phyloP scores from a whole-genome alignment of 2,329 filamentous ascomycete species.

The Juglanconis sp. region DNA sequence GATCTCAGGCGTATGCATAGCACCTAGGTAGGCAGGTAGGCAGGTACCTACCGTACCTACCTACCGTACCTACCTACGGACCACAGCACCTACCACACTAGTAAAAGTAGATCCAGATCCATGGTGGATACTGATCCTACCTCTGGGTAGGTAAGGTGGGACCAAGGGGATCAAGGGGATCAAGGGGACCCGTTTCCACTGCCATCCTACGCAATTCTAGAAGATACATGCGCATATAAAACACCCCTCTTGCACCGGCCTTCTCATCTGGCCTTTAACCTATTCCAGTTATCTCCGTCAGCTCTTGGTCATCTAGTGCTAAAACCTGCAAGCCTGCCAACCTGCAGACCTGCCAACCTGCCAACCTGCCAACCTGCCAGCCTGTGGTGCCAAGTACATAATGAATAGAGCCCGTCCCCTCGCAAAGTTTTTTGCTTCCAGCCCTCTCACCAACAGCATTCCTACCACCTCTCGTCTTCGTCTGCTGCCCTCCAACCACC shows the following conservation, averaged over 20 bases:
- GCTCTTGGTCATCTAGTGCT: constrained; percentile 12
- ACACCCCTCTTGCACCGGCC: neutral
- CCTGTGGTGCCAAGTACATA: neutral
- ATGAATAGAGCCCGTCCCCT: constrained; percentile 17
- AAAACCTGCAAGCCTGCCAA: neutral
- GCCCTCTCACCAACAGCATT: constrained; percentile 8
- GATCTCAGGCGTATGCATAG: no score
- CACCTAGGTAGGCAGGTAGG: no score
- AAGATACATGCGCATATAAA: constrained; percentile 3
- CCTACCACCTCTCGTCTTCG: constrained; percentile 7
- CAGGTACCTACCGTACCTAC: no score
- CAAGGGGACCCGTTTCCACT: no score
- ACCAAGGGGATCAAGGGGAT: neutral
- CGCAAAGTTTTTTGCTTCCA: neutral
- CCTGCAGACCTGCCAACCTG: no score
- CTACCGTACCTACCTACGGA: no score
- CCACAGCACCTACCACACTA: no score
- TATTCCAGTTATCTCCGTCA: neutral
- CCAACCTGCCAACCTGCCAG: no score
- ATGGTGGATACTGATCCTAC: no score
- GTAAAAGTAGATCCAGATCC: no score
- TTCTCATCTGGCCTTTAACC: neutral
- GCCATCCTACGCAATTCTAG: neutral
- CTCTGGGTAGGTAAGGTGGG: neutral
- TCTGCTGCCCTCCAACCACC: constrained; percentile 15